These are phyloP conservation scores for Penicillium angulare DNA, from an alignment of 495 filamentous ascomycete genomes.

Conservation along the genomic window DNA sequence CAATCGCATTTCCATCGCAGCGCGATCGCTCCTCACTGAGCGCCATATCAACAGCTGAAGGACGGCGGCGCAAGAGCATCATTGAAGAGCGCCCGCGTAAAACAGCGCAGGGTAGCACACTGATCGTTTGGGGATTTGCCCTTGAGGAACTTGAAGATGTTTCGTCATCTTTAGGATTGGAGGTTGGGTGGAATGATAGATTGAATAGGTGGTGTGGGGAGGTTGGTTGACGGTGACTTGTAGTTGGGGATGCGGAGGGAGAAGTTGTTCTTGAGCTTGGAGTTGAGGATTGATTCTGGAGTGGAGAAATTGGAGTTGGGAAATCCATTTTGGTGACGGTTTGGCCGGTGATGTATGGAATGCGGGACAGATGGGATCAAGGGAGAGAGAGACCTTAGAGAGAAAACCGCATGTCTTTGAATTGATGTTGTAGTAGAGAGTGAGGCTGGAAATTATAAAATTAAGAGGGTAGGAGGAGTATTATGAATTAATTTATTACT, in stretches of 20 bases:
- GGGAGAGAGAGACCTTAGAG: neutral
- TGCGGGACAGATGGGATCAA: neutral
- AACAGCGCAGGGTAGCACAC: slow-evolving; percentile 27
- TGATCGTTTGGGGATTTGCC: slow-evolving; percentile 12
- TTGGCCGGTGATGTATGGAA: slow-evolving; percentile 4
- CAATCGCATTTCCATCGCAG: slow-evolving; percentile 36
- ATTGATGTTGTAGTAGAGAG: too few relatives aligned
- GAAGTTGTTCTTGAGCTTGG: slow-evolving; percentile 23
- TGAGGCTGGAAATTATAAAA: too few relatives aligned
- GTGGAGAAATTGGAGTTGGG: slow-evolving; percentile 18
- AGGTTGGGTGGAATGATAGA: slow-evolving; percentile 26
- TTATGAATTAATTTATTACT: too few relatives aligned
- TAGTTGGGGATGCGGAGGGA: slow-evolving; percentile 22
- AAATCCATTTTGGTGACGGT: slow-evolving; percentile 12
- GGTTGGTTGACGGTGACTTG: neutral
- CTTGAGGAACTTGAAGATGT: too few relatives aligned
- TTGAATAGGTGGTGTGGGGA: slow-evolving; percentile 29
- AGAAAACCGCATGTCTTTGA: too few relatives aligned
- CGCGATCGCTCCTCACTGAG: slow-evolving; percentile 43
- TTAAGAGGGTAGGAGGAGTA: too few relatives aligned
- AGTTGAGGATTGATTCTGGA: slow-evolving; percentile 14
- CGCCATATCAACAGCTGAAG: slow-evolving; percentile 42
- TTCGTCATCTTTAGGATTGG: slow-evolving; percentile 13
- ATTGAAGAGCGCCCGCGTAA: slow-evolving; percentile 36
- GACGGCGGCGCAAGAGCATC: slow-evolving; percentile 38